Percentiles rank a stretch among this genome's conserved stretches.
Conservation (phyloP, 2,329 filamentous ascomycete genomes). For the Furcasterigmium sp. region DNA sequence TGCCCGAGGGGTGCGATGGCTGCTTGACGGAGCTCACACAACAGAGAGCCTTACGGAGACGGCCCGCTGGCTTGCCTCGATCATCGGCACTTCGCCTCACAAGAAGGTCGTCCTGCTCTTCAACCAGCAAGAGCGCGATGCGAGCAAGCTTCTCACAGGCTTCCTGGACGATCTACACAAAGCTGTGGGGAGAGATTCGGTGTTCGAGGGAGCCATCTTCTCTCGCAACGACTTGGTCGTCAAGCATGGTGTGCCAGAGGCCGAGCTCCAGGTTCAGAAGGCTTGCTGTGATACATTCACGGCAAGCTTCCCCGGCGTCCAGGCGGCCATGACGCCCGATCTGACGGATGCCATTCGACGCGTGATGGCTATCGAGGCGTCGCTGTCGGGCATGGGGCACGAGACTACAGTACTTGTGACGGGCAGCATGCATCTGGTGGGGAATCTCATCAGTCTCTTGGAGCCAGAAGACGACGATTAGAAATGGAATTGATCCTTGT, state of each 20-base stretch:
- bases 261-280: not conserved
- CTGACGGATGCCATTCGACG: not conserved
- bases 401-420: conserved; percentile 66
- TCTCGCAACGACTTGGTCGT: not conserved
- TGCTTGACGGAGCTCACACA: conserved; percentile 85
- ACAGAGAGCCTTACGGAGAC: conserved; percentile 74
- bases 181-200: conserved; percentile 36
- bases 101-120: conserved; percentile 63
- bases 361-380: not conserved
- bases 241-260: not conserved
- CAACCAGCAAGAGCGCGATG: conserved; percentile 87
- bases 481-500: not conserved
- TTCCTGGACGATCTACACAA: conserved; percentile 47
- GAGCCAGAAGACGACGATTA: conserved; percentile 38
- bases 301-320: not conserved
- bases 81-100: conserved; percentile 13
- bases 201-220: conserved; percentile 1
- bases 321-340: not conserved
- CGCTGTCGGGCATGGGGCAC: conserved; percentile 16
- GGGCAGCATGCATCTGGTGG: conserved; percentile 80
- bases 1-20: conserved; percentile 56
- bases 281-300: not conserved
- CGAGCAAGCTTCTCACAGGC: conserved; percentile 51
- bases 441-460: conserved; percentile 69
- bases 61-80: conserved; percentile 66